phyloP scores from a whole-genome alignment of 306 rosid genomes.

The Comarum palustre region DNA sequence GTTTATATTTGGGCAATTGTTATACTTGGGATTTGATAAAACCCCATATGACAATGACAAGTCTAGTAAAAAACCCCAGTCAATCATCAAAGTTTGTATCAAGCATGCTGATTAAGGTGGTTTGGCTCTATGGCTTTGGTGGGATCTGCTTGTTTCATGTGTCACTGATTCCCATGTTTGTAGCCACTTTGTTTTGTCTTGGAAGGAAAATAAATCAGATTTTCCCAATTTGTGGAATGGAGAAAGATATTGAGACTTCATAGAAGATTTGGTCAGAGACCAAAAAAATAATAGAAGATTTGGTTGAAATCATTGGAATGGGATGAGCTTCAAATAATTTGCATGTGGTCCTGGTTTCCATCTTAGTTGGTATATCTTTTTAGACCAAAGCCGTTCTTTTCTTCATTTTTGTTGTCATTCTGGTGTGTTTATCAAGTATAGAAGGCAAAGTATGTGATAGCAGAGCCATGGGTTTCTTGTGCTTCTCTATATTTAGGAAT shows the following conservation, averaged over 20 bases:
- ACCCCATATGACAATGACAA: not conserved
- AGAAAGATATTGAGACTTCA: not conserved
- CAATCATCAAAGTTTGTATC: not conserved
- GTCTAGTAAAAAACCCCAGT: not conserved
- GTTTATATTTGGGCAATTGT: not conserved
- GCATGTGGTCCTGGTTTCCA: constrained; percentile 12
- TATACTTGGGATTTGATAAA: not conserved
- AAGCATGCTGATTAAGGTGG: not conserved
- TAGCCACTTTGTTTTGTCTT: not conserved
- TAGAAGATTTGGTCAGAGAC: not conserved
- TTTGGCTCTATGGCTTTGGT: not conserved
- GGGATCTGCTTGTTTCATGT: not conserved
- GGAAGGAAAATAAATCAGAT: not conserved
- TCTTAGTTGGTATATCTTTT: not conserved
- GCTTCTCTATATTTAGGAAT: not conserved
- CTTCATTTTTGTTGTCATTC: not conserved
- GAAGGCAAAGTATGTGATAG: not conserved
- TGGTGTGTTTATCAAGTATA: not conserved
- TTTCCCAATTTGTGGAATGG: not conserved
- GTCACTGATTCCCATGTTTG: not conserved
- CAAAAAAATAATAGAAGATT: not conserved
- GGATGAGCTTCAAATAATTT: constrained; percentile 5
- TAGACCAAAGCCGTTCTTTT: not conserved
- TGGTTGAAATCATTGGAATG: not conserved
- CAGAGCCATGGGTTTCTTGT: not conserved